These are phyloP conservation scores for Ophiocordyceps unilateralis DNA, from an alignment of 2,329 filamentous ascomycete genomes.

Conservation along the genomic window DNA sequence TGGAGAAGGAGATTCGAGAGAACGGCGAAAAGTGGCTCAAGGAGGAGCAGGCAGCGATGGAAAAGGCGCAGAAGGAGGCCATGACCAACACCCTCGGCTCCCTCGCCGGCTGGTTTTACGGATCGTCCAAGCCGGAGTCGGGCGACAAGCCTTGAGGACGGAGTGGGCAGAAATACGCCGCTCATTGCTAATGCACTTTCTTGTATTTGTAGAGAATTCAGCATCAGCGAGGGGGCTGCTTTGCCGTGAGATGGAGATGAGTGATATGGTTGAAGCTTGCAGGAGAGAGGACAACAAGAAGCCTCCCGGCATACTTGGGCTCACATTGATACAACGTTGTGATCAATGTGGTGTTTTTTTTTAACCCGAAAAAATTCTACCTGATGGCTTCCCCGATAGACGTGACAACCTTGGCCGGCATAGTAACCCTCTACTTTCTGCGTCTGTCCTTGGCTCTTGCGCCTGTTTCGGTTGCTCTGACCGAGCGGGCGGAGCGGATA, in stretches of 20 bases:
- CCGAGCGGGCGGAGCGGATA: background rate
- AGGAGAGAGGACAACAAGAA: no score
- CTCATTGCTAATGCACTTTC: background rate
- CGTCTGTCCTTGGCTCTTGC: no score
- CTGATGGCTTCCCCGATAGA: no score
- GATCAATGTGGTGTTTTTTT: no score
- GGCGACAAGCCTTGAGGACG: slow-evolving; percentile 1
- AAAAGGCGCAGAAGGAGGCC: slow-evolving; percentile 76
- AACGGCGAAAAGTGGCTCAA: slow-evolving; percentile 93
- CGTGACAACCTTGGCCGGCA: no score
- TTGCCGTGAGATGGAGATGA: background rate
- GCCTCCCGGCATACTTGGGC: no score
- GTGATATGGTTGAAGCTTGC: no score
- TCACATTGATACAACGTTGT: no score
- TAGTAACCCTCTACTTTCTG: no score
- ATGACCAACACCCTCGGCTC: slow-evolving; percentile 84
- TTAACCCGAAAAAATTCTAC: no score
- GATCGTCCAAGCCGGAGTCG: slow-evolving; percentile 1
- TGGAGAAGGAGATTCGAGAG: slow-evolving; percentile 81
- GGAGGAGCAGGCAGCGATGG: slow-evolving; percentile 76
- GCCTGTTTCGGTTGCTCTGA: background rate
- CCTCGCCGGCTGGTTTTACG: slow-evolving; percentile 25
- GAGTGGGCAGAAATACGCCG: background rate
- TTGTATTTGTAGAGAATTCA: background rate
- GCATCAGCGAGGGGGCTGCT: background rate